Percentiles rank a stretch among this genome's conserved stretches.
These are phyloP conservation scores for Nephelium lappaceum DNA, from an alignment of 345 rosid species.

Conservation along the genomic window DNA sequence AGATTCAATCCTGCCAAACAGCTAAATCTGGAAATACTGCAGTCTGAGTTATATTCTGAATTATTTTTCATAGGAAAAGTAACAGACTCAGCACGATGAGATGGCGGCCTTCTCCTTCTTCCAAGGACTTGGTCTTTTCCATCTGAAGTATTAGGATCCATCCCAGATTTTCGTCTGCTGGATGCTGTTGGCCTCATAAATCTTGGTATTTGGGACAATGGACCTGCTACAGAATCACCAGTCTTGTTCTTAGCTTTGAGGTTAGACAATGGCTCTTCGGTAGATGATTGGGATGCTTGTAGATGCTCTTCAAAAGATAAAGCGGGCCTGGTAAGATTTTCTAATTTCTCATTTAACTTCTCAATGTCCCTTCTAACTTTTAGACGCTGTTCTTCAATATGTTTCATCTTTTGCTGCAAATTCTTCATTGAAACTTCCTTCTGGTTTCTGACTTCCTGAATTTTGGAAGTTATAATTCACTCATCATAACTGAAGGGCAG, in stretches of 20 bases:
- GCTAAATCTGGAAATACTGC: slow-evolving; percentile 57
- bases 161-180: slow-evolving; percentile 59
- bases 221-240: slow-evolving; percentile 35
- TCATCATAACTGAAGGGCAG: slow-evolving; percentile 9
- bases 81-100: slow-evolving; percentile 59
- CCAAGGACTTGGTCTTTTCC: slow-evolving; percentile 23
- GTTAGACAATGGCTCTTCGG: slow-evolving; percentile 32
- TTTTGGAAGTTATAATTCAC: slow-evolving; percentile 21
- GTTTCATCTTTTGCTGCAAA: slow-evolving; percentile 49
- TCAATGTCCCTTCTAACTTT: slow-evolving; percentile 37
- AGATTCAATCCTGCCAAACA: slow-evolving; percentile 41
- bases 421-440: slow-evolving; percentile 54
- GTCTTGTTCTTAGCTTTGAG: slow-evolving; percentile 20
- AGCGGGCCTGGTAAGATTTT: slow-evolving; percentile 42
- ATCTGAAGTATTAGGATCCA: slow-evolving; percentile 30
- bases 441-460: slow-evolving; percentile 53
- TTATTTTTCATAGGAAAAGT: slow-evolving; percentile 49
- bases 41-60: slow-evolving; percentile 45
- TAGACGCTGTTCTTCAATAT: slow-evolving; percentile 57
- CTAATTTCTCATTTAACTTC: slow-evolving; percentile 44
- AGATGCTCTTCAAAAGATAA: slow-evolving; percentile 33
- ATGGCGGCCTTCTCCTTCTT: slow-evolving; percentile 44
- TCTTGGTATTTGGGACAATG: slow-evolving; percentile 51
- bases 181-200: slow-evolving; percentile 79
- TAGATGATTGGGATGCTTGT: slow-evolving; percentile 27